A percentile compares a stretch with the other conserved stretches of the same genome.
These are phyloP conservation scores for Selaginella moellendorffii DNA, from an alignment of 75 land plant genomes.

Conservation along the genomic window DNA sequence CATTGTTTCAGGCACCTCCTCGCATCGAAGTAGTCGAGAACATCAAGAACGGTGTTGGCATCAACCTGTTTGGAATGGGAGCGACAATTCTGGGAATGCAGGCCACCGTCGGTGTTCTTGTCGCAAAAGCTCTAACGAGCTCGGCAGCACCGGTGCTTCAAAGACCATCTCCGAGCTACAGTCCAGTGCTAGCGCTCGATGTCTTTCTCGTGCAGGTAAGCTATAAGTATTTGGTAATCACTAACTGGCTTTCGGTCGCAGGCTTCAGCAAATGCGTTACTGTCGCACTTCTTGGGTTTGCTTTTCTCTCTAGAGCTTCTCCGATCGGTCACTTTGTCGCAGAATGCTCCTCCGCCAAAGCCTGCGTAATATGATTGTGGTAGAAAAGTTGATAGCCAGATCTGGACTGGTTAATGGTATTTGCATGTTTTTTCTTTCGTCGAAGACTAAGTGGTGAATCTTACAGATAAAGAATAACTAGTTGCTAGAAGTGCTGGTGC, in stretches of 20 bases:
- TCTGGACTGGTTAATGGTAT: too few relatives aligned
- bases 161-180: constrained; percentile 57
- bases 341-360: constrained; percentile 29
- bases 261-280: constrained; percentile 91
- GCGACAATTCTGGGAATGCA: constrained; percentile 88
- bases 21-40: constrained; percentile 87
- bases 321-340: constrained; percentile 80
- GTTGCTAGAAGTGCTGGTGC: too few relatives aligned
- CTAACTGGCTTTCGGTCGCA: constrained; percentile 18
- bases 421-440: too few relatives aligned
- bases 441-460: too few relatives aligned
- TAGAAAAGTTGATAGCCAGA: too few relatives aligned
- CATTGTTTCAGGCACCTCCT: constrained; percentile 68
- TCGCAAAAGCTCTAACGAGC: constrained; percentile 91
- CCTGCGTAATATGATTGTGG: constrained; percentile 8
- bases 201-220: constrained; percentile 96
- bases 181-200: constrained; percentile 96
- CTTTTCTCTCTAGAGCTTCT: constrained; percentile 80
- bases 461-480: too few relatives aligned
- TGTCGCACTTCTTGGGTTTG: constrained; percentile 89
- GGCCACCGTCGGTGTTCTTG: constrained; percentile 90
- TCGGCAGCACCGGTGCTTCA: constrained; percentile 77
- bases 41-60: constrained; percentile 59
- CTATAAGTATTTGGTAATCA: neutral
- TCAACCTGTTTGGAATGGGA: constrained; percentile 89